Base-by-base conservation (phyloP, 1,139 yeast species). In the Blastobotrys buckinghamii region DNA sequence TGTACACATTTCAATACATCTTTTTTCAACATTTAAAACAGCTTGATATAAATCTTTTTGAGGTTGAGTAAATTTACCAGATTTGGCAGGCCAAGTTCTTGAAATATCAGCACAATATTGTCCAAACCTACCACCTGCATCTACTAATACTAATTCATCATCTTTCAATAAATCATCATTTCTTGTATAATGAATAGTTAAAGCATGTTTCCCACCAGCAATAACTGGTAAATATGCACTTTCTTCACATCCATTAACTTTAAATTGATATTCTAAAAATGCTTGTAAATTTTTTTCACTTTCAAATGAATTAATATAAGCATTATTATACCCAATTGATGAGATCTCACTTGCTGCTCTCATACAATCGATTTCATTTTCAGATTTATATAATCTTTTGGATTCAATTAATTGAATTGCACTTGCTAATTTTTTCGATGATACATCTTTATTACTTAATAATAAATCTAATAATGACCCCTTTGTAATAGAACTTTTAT, bases 51-150 rank as follows among this genome's bases (percentile, higher is more conserved):
- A 69, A 54, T 92, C 98, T 42, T 74, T 75, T 66, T 94, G 98
- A 1, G 96, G 81, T 3, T 71, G 78, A 1, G 84, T 68, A 64
- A 92, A 94, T 45, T 78, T 79, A 1, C 79, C 77, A 33, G 78
- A 76, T 29, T 29, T 29, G 47, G 83, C 84, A 10, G 99, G 98
- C 97, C 98, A 94, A 0, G 97, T 84, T 55, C 98, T 75, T 1
- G 97, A 89, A 42, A 94, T 92, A 66, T 94, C 99, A 1, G 97
- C 83, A 62, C 96, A 84, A 66, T 94, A 94, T 0, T 97, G 97
- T 27, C 97, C 98, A 39, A 84, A 68, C 51, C 87, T 78, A 6
- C 97, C 99, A 0, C 96, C 95, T 2, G 98, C 98, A 67, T 94
- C 99, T 6, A 92, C 88, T 45, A 92, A 77, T 7, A 90, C 96